Evolutionary conservation across 2,329 filamentous ascomycete species (phyloP).

Genomic region (Sphaceloma murrayae): DNA sequence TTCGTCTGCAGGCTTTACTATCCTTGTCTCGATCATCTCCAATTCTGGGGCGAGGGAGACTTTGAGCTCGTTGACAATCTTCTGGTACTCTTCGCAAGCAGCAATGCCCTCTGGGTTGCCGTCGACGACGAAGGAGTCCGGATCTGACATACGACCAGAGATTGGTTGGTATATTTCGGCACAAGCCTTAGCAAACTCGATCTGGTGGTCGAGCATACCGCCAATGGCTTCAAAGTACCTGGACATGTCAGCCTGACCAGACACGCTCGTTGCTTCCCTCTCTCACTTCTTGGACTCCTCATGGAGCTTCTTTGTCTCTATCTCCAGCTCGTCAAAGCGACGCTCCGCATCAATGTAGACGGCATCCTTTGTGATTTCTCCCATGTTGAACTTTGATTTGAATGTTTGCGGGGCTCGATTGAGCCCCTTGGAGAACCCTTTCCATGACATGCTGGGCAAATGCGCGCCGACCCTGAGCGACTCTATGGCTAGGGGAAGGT

Average conservation of each 20-base stretch:
- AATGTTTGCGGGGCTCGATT: slow-evolving; percentile 82
- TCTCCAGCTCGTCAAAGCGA: slow-evolving; percentile 87
- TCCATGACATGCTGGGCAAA: slow-evolving; percentile 71
- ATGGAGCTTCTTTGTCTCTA: slow-evolving; percentile 91
- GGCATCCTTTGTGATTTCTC: slow-evolving; percentile 88
- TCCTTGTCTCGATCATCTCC: slow-evolving; percentile 90
- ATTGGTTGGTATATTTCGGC: slow-evolving; percentile 97
- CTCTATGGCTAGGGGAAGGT: slow-evolving; percentile 1
- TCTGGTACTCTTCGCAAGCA: slow-evolving; percentile 94
- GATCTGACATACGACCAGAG: slow-evolving; percentile 88
- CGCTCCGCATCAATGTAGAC: slow-evolving; percentile 93
- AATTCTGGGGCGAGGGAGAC: slow-evolving; percentile 82
- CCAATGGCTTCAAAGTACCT: slow-evolving; percentile 94
- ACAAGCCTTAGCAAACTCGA: slow-evolving; percentile 94
- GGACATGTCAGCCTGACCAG: slow-evolving; percentile 6
- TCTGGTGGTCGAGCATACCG: slow-evolving; percentile 93
- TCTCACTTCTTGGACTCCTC: slow-evolving; percentile 78
- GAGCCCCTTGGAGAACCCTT: slow-evolving; percentile 86
- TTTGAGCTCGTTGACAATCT: slow-evolving; percentile 80
- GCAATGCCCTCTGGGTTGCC: slow-evolving; percentile 88
- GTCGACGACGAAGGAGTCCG: slow-evolving; percentile 68
- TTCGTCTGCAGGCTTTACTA: slow-evolving; percentile 88
- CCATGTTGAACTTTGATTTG: slow-evolving; percentile 87
- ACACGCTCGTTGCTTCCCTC: slow-evolving; percentile 16
- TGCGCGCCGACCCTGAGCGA: slow-evolving; percentile 3